These are phyloP conservation scores for Rhodocollybia butyracea DNA, from an alignment of 768 basidiomycete species.

Conservation along the genomic window DNA sequence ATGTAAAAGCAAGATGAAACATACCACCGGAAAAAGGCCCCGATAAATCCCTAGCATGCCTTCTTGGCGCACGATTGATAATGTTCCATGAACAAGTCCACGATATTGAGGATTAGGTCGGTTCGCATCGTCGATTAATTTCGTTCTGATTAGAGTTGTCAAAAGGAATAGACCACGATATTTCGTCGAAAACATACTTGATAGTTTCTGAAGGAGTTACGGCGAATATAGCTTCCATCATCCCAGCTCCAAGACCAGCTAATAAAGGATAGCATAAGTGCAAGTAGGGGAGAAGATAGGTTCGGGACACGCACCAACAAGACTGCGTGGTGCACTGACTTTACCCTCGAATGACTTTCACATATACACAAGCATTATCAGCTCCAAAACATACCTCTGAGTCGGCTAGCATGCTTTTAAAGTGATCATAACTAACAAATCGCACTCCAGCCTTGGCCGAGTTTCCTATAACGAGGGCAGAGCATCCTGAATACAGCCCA, in stretches of 20 bases:
- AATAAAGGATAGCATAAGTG: background rate
- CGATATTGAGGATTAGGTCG: constrained; percentile 80
- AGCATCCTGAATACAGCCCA: constrained; percentile 93
- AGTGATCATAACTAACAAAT: constrained; percentile 92
- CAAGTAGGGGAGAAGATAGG: background rate
- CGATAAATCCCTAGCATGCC: constrained; percentile 84
- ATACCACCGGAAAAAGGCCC: constrained; percentile 89
- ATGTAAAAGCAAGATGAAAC: constrained; percentile 22
- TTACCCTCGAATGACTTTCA: constrained; percentile 61
- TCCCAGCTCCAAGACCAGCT: constrained; percentile 85
- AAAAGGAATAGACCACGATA: background rate
- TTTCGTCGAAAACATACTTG: constrained; percentile 60
- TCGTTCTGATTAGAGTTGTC: constrained; percentile 59
- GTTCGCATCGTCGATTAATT: constrained; percentile 93
- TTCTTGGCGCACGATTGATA: constrained; percentile 77
- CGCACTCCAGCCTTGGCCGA: constrained; percentile 93
- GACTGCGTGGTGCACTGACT: constrained; percentile 80
- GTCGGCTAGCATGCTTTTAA: constrained; percentile 83
- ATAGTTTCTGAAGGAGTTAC: constrained; percentile 98
- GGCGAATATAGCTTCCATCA: constrained; percentile 89
- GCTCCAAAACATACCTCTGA: constrained; percentile 53
- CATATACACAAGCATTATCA: background rate
- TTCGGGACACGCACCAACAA: constrained; percentile 52
- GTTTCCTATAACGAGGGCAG: constrained; percentile 88
- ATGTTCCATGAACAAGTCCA: constrained; percentile 84